Percentiles rank a stretch among this genome's conserved stretches.
Conservation (phyloP, 805 yeast species). For the Ogataea siamensis region DNA sequence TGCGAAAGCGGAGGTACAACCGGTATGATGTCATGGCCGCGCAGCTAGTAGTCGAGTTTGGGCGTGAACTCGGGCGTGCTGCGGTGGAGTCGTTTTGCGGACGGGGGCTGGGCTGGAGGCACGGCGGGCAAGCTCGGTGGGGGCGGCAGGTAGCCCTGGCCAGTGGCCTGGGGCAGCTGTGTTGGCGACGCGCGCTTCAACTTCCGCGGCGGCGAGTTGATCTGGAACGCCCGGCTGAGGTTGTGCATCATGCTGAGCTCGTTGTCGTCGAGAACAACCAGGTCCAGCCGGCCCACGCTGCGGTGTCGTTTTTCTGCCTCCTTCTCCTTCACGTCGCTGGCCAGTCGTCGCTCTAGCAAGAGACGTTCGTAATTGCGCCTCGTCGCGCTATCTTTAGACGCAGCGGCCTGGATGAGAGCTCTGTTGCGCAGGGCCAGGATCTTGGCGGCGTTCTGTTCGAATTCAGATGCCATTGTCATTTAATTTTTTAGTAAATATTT, state of each 20-base stretch:
- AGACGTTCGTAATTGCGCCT: slow-evolving; percentile 23
- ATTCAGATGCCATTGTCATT: slow-evolving; percentile 6
- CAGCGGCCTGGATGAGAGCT: slow-evolving; percentile 24
- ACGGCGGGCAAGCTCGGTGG: slow-evolving; percentile 1
- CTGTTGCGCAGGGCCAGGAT: slow-evolving; percentile 20
- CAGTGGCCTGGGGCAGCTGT: slow-evolving; percentile 16
- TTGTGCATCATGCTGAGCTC: slow-evolving; percentile 15
- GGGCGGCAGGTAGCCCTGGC: slow-evolving; percentile 20
- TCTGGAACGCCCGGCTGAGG: slow-evolving; percentile 12
- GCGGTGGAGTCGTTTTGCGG: slow-evolving; percentile 7
- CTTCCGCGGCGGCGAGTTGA: slow-evolving; percentile 9
- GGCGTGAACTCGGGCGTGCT: slow-evolving; percentile 12
- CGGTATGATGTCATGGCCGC: slow-evolving; percentile 1
- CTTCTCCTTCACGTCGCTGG: slow-evolving; percentile 16
- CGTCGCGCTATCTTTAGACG: slow-evolving; percentile 19
- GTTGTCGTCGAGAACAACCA: slow-evolving; percentile 12
- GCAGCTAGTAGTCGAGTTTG: slow-evolving; percentile 18
- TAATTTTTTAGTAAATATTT: background rate
- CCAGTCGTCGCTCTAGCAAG: slow-evolving; percentile 21
- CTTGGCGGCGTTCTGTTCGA: slow-evolving; percentile 21
- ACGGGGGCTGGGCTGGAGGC: slow-evolving; percentile 1
- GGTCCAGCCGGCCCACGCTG: slow-evolving; percentile 15
- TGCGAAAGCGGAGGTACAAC: background rate
- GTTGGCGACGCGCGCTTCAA: slow-evolving; percentile 3
- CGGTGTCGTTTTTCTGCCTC: slow-evolving; percentile 12